Percentiles rank a stretch among this genome's conserved stretches.
Evolutionary conservation across 495 filamentous ascomycete species (phyloP).

Genomic region (Aspergillus biplanus): DNA sequence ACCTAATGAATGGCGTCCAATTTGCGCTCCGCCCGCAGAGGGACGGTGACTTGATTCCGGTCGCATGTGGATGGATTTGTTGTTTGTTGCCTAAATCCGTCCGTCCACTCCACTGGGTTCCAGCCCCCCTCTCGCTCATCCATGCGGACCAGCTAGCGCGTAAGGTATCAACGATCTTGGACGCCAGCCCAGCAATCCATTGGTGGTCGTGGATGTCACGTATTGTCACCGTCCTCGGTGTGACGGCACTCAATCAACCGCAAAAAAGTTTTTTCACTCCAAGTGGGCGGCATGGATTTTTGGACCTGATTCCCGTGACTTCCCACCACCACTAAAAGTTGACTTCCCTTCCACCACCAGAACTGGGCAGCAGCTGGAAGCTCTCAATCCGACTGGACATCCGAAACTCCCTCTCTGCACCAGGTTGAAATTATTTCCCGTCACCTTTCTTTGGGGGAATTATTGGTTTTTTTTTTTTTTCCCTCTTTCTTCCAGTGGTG

Average conservation of each 20-base stretch:
- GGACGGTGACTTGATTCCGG: background rate
- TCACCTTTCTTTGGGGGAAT: background rate
- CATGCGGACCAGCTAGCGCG: constrained; percentile 2
- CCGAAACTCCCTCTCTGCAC: background rate
- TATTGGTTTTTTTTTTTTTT: background rate
- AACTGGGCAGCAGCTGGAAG: background rate
- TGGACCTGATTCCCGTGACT: constrained; percentile 14
- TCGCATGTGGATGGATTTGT: background rate
- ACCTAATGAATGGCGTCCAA: background rate
- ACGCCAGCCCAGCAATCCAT: background rate
- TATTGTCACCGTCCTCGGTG: constrained; percentile 17
- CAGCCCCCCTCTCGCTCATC: background rate
- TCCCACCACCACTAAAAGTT: background rate
- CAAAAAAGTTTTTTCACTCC: background rate
- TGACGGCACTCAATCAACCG: constrained; percentile 8
- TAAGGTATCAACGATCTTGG: background rate
- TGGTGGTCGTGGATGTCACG: background rate
- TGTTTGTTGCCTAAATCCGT: background rate
- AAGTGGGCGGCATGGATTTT: background rate
- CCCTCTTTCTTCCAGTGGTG: background rate
- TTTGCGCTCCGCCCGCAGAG: constrained; percentile 1
- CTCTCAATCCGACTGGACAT: constrained; percentile 5
- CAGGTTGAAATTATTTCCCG: background rate
- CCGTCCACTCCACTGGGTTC: background rate
- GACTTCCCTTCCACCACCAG: background rate